Evolutionary conservation across 2,329 filamentous ascomycete species (phyloP), one percentile per base, ranked within the genome.

Genomic region (Aureobasidium musti): DNA sequence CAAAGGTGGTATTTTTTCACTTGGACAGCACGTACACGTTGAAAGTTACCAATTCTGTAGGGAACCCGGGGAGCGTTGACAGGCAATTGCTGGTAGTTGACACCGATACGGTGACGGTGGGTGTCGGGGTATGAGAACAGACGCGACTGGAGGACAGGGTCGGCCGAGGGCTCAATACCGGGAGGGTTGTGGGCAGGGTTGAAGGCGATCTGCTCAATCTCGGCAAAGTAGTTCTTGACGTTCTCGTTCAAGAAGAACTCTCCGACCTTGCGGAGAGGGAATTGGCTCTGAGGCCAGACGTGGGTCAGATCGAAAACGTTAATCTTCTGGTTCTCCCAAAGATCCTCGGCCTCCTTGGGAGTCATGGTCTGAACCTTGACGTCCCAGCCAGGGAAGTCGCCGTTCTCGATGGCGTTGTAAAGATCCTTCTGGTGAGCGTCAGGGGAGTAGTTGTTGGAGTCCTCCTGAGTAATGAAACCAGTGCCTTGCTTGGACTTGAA

Each of bases 51-150:
- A 56, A 84, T 79, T 5, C 81, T 68, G 79, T 89, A 82, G 82
- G 82, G 85, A 82, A 78, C 80, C 80, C 80, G 78, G 73, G 80
- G 76, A 79, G 80, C 71, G 77, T 83, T 77, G 68, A 86, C 81
- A 0, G 84, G 84, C 2, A 87, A 75, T 72, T 86, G 84, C 72
- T 86, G 83, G 73, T 86, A 86, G 76, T 87, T 87, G 69, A 78
- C 79, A 33, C 84, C 84, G 23, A 87, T 74, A 30, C 84, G 82
- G 75, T 86, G 82, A 67, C 83, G 82, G 72, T 86, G 84, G 4
- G 84, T 87, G 73, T 91, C 88, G 13, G 87, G 85, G 78, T 90
- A 90, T 1, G 87, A 89, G 81, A 90, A 90, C 47, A 90, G 82
- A 66, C 88, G 86, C 45, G 84, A 85, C 76, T 91, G 88, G 3